phyloP scores from a whole-genome alignment of 495 filamentous ascomycete genomes.

The Niebla homalea region DNA sequence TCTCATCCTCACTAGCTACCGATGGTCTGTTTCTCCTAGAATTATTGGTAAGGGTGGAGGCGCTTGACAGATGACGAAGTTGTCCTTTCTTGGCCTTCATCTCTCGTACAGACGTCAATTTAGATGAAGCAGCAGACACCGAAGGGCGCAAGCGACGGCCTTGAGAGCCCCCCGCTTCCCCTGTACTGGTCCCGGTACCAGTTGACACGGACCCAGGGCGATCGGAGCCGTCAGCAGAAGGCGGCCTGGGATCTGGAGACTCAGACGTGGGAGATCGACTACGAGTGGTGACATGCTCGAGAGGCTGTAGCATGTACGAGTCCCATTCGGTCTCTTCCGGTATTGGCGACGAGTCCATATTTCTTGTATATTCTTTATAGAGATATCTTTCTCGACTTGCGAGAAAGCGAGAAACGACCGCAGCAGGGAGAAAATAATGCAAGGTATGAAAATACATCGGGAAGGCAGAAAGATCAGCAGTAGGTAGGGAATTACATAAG shows the following conservation, averaged over 20 bases:
- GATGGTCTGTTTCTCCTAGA: conserved; percentile 3
- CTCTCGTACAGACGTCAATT: conserved; percentile 14
- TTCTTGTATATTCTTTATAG: too few species aligned
- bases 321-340: not conserved
- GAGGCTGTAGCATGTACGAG: conserved; percentile 12
- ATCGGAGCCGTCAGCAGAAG: not conserved
- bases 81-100: conserved; percentile 8
- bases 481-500: too few species aligned
- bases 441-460: too few species aligned
- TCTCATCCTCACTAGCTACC: not conserved
- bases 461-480: too few species aligned
- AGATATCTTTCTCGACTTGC: too few species aligned
- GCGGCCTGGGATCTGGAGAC: conserved; percentile 11
- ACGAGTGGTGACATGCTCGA: not conserved
- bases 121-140: conserved; percentile 8
- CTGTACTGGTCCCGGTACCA: conserved; percentile 1
- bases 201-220: not conserved
- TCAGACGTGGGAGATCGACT: conserved; percentile 1
- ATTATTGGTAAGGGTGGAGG: not conserved
- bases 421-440: too few species aligned
- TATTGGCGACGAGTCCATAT: too few species aligned
- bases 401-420: too few species aligned
- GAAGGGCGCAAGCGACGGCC: conserved; percentile 16
- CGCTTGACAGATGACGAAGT: not conserved
- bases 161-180: conserved; percentile 1